phyloP scores from a whole-genome alignment of 495 filamentous ascomycete species.

The Aspergillus ostianus region DNA sequence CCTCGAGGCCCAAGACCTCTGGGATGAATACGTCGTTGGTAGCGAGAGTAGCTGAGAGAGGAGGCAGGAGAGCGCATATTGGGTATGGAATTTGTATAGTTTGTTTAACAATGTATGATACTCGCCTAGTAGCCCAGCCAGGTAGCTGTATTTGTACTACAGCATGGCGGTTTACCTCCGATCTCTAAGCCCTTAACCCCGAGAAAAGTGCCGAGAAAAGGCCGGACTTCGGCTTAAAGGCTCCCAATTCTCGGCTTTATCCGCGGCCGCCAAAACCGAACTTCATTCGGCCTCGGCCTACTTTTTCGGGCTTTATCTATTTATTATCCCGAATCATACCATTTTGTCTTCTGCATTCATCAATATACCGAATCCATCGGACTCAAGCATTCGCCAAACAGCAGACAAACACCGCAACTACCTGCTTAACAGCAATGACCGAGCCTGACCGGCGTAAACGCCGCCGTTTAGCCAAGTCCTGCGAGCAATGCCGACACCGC shows the following conservation, averaged over 20 bases:
- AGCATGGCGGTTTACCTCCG: not conserved
- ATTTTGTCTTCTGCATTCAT: not conserved
- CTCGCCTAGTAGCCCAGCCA: not conserved
- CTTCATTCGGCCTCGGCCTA: not conserved
- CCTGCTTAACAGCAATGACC: not conserved
- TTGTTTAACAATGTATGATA: not conserved
- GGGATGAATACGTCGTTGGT: not conserved
- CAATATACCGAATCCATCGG: not conserved
- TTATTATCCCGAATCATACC: too few species aligned
- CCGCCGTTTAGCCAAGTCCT: constrained; percentile 41
- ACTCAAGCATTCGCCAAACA: not conserved
- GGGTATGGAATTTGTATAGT: too few species aligned
- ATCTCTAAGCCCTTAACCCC: not conserved
- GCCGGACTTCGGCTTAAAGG: not conserved
- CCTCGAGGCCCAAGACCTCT: not conserved
- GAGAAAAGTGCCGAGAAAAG: not conserved
- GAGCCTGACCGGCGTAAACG: constrained; percentile 22
- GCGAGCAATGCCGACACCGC: constrained; percentile 40
- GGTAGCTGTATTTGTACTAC: not conserved
- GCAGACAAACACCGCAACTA: too few species aligned
- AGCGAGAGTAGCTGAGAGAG: not conserved
- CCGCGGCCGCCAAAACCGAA: not conserved
- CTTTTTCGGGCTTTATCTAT: not conserved
- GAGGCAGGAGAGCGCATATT: not conserved
- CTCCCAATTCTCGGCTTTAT: not conserved